These are phyloP conservation scores for Chaetothyriales sp. DNA, from an alignment of 2,329 filamentous ascomycete species.

Conservation along the genomic window DNA sequence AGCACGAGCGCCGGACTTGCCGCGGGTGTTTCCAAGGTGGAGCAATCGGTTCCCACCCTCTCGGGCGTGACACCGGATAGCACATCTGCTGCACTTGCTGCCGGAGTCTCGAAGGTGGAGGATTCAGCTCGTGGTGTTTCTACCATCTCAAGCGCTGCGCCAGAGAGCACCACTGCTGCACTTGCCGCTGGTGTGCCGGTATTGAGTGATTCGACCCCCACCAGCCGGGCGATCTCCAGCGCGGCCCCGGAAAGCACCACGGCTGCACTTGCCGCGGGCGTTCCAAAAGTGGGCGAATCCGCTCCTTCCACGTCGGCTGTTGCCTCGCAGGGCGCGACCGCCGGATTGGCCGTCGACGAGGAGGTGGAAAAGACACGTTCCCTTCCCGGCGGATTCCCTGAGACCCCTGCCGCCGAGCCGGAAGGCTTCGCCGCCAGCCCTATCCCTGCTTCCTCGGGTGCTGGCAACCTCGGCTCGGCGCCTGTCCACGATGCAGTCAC, in stretches of 20 bases:
- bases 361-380: conserved; percentile 31
- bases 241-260: conserved; percentile 58
- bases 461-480: conserved; percentile 12
- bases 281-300: conserved; percentile 12
- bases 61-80: conserved; percentile 56
- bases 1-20: conserved; percentile 51
- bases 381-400: conserved; percentile 55
- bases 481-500: conserved; percentile 51
- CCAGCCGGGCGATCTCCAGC: conserved; percentile 34
- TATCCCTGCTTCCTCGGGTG: conserved; percentile 46
- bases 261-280: conserved; percentile 33
- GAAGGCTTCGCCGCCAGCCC: conserved; percentile 30
- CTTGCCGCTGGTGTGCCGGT: conserved; percentile 23
- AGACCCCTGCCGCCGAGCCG: conserved; percentile 42
- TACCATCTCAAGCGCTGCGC: conserved; percentile 46
- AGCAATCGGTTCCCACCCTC: conserved; percentile 12
- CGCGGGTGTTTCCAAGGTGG: conserved; percentile 18
- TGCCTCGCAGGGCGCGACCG: conserved; percentile 56
- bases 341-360: conserved; percentile 31
- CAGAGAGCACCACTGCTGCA: conserved; percentile 55
- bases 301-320: conserved; percentile 40
- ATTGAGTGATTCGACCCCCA: too few relatives aligned
- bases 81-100: conserved; percentile 46
- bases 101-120: conserved; percentile 12
- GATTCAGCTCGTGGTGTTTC: background rate